Evolutionary conservation across 306 rosid genomes (phyloP).

Genomic region (Cucurbita maxima): DNA sequence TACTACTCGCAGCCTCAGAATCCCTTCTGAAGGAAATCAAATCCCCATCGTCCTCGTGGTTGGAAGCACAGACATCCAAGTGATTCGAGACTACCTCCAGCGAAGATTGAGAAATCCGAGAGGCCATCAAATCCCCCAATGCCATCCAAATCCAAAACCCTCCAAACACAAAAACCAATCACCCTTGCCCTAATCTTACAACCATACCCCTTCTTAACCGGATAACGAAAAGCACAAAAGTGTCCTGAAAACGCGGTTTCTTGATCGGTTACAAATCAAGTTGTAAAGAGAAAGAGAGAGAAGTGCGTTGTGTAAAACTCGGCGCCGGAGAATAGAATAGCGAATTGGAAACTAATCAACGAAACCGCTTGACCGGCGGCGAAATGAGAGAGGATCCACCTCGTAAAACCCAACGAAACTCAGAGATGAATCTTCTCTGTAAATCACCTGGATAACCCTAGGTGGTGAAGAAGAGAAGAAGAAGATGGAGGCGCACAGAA

Average conservation of each 20-base stretch:
- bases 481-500: slow-evolving; percentile 45
- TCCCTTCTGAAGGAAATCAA: slow-evolving; percentile 31
- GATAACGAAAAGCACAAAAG: not conserved
- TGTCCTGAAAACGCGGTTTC: not conserved
- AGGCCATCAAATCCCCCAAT: slow-evolving; percentile 96
- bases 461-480: slow-evolving; percentile 8
- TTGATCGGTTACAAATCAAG: slow-evolving; percentile 3
- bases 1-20: slow-evolving; percentile 45
- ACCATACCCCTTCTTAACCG: slow-evolving; percentile 10
- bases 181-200: slow-evolving; percentile 15
- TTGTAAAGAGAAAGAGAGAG: not conserved
- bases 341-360: slow-evolving; percentile 34
- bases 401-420: slow-evolving; percentile 16
- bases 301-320: not conserved
- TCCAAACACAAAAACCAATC: slow-evolving; percentile 19
- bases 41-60: slow-evolving; percentile 32
- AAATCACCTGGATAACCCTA: slow-evolving; percentile 31
- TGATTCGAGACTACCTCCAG: slow-evolving; percentile 47
- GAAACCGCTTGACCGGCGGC: slow-evolving; percentile 81
- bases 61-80: slow-evolving; percentile 31
- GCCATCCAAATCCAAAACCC: slow-evolving; percentile 82
- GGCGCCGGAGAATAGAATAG: not conserved
- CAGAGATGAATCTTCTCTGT: slow-evolving; percentile 4
- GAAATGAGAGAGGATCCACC: slow-evolving; percentile 54
- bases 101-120: slow-evolving; percentile 82